Evolutionary conservation across 75 land plant genomes (phyloP), one percentile per base, ranked within the genome.

Genomic region (Picea glauca): DNA sequence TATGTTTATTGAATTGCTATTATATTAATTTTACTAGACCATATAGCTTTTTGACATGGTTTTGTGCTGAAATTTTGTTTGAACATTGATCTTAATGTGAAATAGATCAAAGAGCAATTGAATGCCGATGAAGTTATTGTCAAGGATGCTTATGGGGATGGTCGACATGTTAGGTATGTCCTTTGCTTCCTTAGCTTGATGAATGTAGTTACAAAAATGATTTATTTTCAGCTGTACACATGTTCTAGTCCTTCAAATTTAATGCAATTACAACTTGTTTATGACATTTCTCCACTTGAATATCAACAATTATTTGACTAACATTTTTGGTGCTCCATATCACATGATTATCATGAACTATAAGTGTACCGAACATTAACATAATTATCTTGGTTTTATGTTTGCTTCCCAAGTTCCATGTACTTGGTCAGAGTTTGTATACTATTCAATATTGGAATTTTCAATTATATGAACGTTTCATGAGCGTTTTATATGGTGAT

Each of bases 91-190:
- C 26, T 74, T 17, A 40, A 30, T 76, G 62, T 14, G n/a, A 63
- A 77, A 76, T 84, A 95, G 98, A 91, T 95, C 23, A 93, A 91
- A 87, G 98, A 95, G 78, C 90, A 94, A 35, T 77, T 95, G 74
- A 84, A 87, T 62, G 94, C 98, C 56, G 89, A 95, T 64, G 83
- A 83, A 26, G 98, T 95, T 35, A 77, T 72, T 57, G 96, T 93
- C 33, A 84, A 82, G 75, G 98, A 95, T 90, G 96, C 94, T 18
- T 93, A 90, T 91, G 98, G 98, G 17, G 98, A 95, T 88, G 98
- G 96, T 30, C 94, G 94, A 7, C 98, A 95, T 88, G 96, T 95
- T 30, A 89, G 95, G 98, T 94, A 77, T 21, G 60, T 61, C 46
- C 30, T 14, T 63, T 9, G 56, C 12, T 70, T 40, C 23, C 46